Conservation (phyloP, 2,329 filamentous ascomycete genomes). For the Acephala macrosclerotiorum region DNA sequence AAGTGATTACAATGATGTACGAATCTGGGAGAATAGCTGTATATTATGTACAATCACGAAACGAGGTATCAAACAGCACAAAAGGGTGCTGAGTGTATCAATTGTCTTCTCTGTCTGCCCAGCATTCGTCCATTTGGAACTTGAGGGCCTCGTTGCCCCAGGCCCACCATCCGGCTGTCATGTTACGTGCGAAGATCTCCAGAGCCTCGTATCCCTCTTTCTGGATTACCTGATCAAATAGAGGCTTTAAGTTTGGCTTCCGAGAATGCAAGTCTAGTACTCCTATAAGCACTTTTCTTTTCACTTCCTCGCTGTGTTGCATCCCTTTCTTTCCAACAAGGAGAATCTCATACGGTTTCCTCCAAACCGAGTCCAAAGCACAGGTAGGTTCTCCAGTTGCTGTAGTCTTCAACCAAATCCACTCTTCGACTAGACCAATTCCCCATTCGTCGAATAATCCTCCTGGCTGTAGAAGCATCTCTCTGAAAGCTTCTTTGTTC, state of each 20-base stretch:
- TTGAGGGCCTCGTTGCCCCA: conserved; percentile 79
- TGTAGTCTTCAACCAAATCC: conserved; percentile 82
- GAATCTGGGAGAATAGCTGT: conserved; percentile 22
- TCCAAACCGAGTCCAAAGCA: conserved; percentile 65
- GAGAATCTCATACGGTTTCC: conserved; percentile 80
- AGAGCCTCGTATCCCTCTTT: conserved; percentile 60
- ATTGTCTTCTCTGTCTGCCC: conserved; percentile 24
- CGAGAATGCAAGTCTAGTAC: conserved; percentile 81
- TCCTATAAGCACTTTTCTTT: conserved; percentile 67
- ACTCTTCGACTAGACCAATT: conserved; percentile 71
- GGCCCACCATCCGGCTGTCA: conserved; percentile 79
- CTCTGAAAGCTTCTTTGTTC: conserved; percentile 66
- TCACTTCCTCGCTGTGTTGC: conserved; percentile 38
- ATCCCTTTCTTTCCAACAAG: conserved; percentile 56
- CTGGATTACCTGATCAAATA: conserved; percentile 65
- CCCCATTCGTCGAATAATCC: conserved; percentile 74
- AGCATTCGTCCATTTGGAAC: conserved; percentile 68
- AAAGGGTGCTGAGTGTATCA: conserved; percentile 29
- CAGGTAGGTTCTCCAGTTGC: conserved; percentile 68
- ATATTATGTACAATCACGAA: conserved; percentile 36
- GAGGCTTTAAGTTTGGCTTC: conserved; percentile 73
- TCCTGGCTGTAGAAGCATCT: conserved; percentile 58
- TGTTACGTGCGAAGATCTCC: conserved; percentile 79
- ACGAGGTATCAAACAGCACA: conserved; percentile 11
- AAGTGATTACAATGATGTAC: conserved; percentile 10